phyloP scores from a whole-genome alignment of 2,329 filamentous ascomycete species.

The Alternaria longipes region DNA sequence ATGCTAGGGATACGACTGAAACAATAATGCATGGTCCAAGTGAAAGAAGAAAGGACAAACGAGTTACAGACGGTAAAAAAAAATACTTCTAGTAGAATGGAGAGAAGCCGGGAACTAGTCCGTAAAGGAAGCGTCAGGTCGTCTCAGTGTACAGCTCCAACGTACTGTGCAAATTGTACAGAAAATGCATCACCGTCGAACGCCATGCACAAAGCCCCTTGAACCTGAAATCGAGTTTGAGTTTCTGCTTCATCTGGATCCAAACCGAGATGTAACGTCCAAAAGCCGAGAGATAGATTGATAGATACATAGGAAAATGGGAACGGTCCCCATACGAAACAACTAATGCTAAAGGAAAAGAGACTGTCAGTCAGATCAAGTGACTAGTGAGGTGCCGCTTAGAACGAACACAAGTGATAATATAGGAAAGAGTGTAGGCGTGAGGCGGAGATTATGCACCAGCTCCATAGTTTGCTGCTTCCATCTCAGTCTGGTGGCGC shows the following conservation, averaged over 20 bases:
- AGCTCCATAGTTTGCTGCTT: conserved; percentile 38
- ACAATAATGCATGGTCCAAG: conserved; percentile 15
- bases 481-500: conserved; percentile 37
- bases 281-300: conserved; percentile 37
- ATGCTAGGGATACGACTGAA: conserved; percentile 19
- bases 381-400: conserved; percentile 28
- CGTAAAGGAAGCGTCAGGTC: conserved; percentile 28
- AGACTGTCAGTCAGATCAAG: conserved; percentile 44
- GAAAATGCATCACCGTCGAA: conserved; percentile 32
- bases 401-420: conserved; percentile 9
- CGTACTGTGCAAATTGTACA: conserved; percentile 29
- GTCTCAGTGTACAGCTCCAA: conserved; percentile 40
- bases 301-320: conserved; percentile 47
- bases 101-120: conserved; percentile 12
- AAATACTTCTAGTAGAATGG: conserved; percentile 14
- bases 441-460: conserved; percentile 33
- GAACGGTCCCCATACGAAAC: conserved; percentile 24
- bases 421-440: conserved; percentile 21
- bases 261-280: conserved; percentile 39
- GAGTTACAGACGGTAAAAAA: conserved; percentile 19
- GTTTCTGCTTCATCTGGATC: conserved; percentile 34
- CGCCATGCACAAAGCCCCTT: conserved; percentile 34
- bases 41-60: conserved; percentile 7
- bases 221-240: conserved; percentile 22
- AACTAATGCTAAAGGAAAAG: conserved; percentile 39